These are phyloP conservation scores for Lantana camara DNA, from an alignment of 257 asterid species.

Conservation along the genomic window DNA sequence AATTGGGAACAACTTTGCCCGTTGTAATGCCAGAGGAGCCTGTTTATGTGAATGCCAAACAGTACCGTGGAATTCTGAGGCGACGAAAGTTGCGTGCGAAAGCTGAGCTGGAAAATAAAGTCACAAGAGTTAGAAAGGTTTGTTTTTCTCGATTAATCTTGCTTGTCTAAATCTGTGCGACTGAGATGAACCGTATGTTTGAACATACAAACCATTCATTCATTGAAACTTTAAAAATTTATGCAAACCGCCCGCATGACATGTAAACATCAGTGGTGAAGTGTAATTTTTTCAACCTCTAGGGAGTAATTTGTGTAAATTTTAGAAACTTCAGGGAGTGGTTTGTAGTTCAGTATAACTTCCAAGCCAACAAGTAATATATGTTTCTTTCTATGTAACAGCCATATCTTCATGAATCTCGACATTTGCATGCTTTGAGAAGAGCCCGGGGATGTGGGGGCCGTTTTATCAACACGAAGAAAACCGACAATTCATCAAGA, in stretches of 20 bases:
- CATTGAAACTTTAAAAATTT: no score
- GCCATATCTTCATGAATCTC: slow-evolving; percentile 76
- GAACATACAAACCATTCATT: no score
- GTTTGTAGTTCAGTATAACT: no score
- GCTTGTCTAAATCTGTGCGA: no score
- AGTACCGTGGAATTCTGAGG: slow-evolving; percentile 54
- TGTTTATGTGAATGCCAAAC: slow-evolving; percentile 70
- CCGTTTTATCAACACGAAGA: slow-evolving; percentile 59
- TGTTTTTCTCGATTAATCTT: not conserved
- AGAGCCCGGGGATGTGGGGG: slow-evolving; percentile 77
- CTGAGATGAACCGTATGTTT: no score
- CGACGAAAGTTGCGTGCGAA: slow-evolving; percentile 67
- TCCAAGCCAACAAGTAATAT: not conserved
- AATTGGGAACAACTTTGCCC: slow-evolving; percentile 28
- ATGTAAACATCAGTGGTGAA: no score
- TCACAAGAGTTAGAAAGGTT: slow-evolving; percentile 56
- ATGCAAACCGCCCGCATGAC: no score
- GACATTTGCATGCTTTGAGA: slow-evolving; percentile 53
- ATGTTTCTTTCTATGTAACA: slow-evolving; percentile 27
- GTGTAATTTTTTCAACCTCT: no score
- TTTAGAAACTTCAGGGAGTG: no score
- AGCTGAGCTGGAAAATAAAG: slow-evolving; percentile 65
- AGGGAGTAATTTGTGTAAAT: no score
- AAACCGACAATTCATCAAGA: slow-evolving; percentile 5
- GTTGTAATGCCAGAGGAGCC: slow-evolving; percentile 46